Percentiles rank a stretch among this genome's conserved stretches.
These are phyloP conservation scores for Arthrobotrys sinensis DNA, from an alignment of 2,329 filamentous ascomycete genomes.

Conservation along the genomic window DNA sequence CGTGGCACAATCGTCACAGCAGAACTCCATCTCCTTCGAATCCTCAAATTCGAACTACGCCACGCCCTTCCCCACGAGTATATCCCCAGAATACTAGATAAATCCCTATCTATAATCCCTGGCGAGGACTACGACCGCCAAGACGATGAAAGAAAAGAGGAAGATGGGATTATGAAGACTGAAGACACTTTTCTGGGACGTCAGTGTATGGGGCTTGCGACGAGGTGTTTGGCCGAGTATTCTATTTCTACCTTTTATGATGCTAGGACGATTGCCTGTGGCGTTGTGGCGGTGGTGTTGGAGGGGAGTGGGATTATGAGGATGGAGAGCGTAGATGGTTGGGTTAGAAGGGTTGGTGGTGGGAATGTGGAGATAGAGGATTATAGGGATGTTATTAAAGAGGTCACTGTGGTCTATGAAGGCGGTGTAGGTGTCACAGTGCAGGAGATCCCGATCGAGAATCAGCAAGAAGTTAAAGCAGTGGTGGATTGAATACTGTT, in stretches of 20 bases:
- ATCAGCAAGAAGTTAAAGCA: not conserved
- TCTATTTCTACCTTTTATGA: slow-evolving; percentile 65
- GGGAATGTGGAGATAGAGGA: slow-evolving; percentile 62
- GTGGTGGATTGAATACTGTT: not conserved
- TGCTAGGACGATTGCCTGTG: slow-evolving; percentile 65
- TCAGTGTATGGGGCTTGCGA: slow-evolving; percentile 62
- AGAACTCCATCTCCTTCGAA: slow-evolving; percentile 66
- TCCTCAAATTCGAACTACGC: slow-evolving; percentile 66
- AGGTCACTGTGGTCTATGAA: slow-evolving; percentile 60
- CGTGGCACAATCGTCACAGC: slow-evolving; percentile 66
- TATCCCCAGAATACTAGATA: slow-evolving; percentile 65
- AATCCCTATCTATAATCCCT: slow-evolving; percentile 59
- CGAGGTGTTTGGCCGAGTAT: slow-evolving; percentile 64
- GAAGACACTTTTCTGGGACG: slow-evolving; percentile 64
- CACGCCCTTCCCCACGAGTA: slow-evolving; percentile 66
- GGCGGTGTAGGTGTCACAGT: slow-evolving; percentile 13
- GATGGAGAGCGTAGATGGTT: slow-evolving; percentile 38
- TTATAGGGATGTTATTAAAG: slow-evolving; percentile 63
- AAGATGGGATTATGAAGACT: slow-evolving; percentile 63
- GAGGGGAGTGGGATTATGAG: slow-evolving; percentile 62
- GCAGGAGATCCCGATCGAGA: slow-evolving; percentile 24
- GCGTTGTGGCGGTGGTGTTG: slow-evolving; percentile 63
- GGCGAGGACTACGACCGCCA: slow-evolving; percentile 52
- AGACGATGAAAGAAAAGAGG: slow-evolving; percentile 62
- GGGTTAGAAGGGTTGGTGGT: slow-evolving; percentile 62